Percentiles rank a stretch among this genome's conserved stretches.
Conservation (phyloP, 495 filamentous ascomycete species). For the Penicillium bovifimosum region DNA sequence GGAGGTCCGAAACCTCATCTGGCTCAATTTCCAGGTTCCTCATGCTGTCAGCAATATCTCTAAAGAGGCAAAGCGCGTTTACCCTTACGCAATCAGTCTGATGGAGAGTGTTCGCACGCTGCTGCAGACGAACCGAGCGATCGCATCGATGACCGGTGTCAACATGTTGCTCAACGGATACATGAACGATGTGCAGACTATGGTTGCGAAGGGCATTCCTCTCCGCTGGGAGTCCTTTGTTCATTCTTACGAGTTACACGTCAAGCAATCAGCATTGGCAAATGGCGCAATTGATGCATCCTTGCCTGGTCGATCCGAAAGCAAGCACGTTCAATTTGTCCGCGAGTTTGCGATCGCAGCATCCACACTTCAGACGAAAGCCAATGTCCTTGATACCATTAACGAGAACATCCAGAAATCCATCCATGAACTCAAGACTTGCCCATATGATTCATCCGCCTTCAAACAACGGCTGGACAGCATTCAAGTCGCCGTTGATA, state of each 20-base stretch:
- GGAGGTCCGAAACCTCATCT: conserved; percentile 92
- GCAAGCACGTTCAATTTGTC: conserved; percentile 92
- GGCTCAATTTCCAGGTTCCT: conserved; percentile 87
- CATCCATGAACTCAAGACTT: conserved; percentile 74
- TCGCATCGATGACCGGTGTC: conserved; percentile 77
- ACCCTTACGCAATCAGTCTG: conserved; percentile 92
- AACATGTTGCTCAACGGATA: conserved; percentile 84
- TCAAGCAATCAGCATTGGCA: conserved; percentile 62
- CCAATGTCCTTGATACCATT: conserved; percentile 67
- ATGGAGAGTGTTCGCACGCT: conserved; percentile 96
- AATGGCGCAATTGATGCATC: conserved; percentile 55
- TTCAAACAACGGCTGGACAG: conserved; percentile 76
- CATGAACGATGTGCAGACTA: conserved; percentile 74
- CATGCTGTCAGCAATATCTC: conserved; percentile 91
- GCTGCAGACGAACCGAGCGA: conserved; percentile 76
- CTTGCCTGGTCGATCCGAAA: conserved; percentile 60
- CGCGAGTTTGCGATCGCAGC: conserved; percentile 83
- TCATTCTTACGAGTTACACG: conserved; percentile 87
- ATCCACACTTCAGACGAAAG: conserved; percentile 81
- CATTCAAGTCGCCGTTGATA: conserved; percentile 86
- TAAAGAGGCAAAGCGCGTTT: conserved; percentile 94
- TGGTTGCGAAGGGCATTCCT: conserved; percentile 80
- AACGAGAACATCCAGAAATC: conserved; percentile 80
- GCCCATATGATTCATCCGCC: conserved; percentile 66
- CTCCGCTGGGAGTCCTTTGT: conserved; percentile 97